Evolutionary conservation across 345 rosid genomes (phyloP), one percentile per base, ranked within the genome.

Genomic region (Corchorus olitorius): DNA sequence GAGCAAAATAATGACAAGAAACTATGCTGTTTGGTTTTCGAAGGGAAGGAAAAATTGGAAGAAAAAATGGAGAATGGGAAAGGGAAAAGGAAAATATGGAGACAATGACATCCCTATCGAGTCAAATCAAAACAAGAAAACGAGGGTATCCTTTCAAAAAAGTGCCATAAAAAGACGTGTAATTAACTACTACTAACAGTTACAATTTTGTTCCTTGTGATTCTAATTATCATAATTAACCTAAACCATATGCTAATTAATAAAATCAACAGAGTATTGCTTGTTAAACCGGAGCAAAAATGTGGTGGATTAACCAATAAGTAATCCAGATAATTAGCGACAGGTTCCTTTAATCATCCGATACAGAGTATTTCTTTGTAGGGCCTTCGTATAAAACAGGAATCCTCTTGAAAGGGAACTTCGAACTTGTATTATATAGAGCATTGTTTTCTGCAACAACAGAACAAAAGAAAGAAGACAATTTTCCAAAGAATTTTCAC

Each of bases 81-180:
- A 0, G 6, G 43, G 39, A 33, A 43, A n/a, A 65, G 52, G 52
- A 19, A n/a, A 65, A 65, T 27, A 27, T 43, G 70, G 16, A 0
- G 70, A 43, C 53, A 20, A 65, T 43, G 52, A 65, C 70, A 65
- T 1, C 15, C n/a, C 70, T 6, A 43, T 65, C 49, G 52, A 65
- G 70, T 65, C 70, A 65, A 65, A 43, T 65, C 70, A 65, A 19
- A 16, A 2, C 49, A 43, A 65, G 53, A 43, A 65, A 65, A 65
- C 52, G 52, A 65, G 16, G 34, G 19, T 33, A 33, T n/a, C 6
- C 41, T 5, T 14, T 17, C 13, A 19, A 39, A 39, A 43, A 41
- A 41, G 70, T 65, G 15, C 3, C 70, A 41, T 65, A 19, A 65
- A 65, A 65, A 65, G 70, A 43, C 70, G 70, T 65, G 70, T 45